phyloP scores from a whole-genome alignment of 2,329 filamentous ascomycete genomes.

The Nigrospora oryzae region DNA sequence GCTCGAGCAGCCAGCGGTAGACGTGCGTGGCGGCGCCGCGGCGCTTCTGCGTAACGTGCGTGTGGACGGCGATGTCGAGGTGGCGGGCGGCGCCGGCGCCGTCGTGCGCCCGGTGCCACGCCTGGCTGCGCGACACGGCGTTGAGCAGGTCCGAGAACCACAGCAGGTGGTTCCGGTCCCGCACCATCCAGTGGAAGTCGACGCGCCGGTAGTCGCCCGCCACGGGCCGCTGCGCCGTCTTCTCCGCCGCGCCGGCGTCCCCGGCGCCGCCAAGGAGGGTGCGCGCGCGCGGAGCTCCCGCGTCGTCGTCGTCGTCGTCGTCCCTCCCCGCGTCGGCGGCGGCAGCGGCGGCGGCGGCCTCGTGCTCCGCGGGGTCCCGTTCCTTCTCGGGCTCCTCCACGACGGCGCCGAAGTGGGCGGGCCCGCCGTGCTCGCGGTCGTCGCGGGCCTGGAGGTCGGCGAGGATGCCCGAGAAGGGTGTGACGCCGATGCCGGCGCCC shows the following conservation, averaged over 20 bases:
- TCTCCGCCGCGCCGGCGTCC: conserved; percentile 1
- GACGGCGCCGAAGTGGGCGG: no score
- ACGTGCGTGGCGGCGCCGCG: conserved; percentile 44
- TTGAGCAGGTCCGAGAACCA: conserved; percentile 52
- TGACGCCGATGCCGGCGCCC: conserved; percentile 48
- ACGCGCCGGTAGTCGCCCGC: conserved; percentile 36
- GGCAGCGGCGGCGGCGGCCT: no score
- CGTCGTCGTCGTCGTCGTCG: no score
- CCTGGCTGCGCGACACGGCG: conserved; percentile 28
- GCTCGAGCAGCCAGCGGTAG: conserved; percentile 47
- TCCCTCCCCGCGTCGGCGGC: no score
- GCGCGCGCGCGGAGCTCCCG: no score
- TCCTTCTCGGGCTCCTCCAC: no score
- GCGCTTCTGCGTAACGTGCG: conserved; percentile 47
- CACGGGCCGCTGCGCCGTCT: conserved; percentile 12
- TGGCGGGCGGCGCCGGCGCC: conserved; percentile 11
- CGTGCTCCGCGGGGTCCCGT: no score
- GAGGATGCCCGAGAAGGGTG: conserved; percentile 48
- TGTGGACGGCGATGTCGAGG: conserved; percentile 46
- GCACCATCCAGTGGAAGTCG: conserved; percentile 54
- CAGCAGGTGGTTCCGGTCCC: conserved; percentile 44
- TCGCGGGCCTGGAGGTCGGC: conserved; percentile 40
- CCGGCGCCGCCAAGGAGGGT: no score
- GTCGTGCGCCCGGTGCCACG: conserved; percentile 27
- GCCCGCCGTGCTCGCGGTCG: conserved; percentile 11